phyloP scores from a whole-genome alignment of 1,139 yeast species.

The Lodderomyces theae region DNA sequence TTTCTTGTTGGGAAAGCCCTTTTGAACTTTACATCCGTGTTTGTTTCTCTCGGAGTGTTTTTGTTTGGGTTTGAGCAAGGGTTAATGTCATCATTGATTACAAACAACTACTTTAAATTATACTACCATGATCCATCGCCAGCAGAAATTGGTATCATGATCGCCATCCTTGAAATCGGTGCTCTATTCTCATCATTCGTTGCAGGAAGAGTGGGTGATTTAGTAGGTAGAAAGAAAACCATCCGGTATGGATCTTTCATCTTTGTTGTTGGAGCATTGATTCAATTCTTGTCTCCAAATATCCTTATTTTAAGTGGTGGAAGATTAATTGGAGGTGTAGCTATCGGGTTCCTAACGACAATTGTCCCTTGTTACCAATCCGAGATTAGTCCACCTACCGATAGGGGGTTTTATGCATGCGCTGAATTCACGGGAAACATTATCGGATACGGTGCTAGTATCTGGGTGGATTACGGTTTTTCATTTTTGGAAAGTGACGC shows the following conservation, averaged over 20 bases:
- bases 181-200: slow-evolving; percentile 75
- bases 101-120: slow-evolving; percentile 68
- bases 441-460: slow-evolving; percentile 79
- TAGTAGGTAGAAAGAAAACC: slow-evolving; percentile 75
- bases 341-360: slow-evolving; percentile 87
- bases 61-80: slow-evolving; percentile 66
- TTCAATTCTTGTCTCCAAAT: slow-evolving; percentile 58
- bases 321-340: slow-evolving; percentile 78
- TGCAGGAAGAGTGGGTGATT: slow-evolving; percentile 78
- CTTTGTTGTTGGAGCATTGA: slow-evolving; percentile 75
- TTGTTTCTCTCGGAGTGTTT: slow-evolving; percentile 58
- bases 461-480: slow-evolving; percentile 88
- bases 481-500: slow-evolving; percentile 51
- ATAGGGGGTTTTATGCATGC: slow-evolving; percentile 85
- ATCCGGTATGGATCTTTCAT: slow-evolving; percentile 79
- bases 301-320: slow-evolving; percentile 59
- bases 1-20: slow-evolving; percentile 53
- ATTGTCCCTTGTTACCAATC: slow-evolving; percentile 94
- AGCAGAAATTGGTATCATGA: slow-evolving; percentile 49
- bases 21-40: slow-evolving; percentile 55
- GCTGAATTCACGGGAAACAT: slow-evolving; percentile 92
- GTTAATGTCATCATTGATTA: slow-evolving; percentile 56
- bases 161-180: slow-evolving; percentile 62
- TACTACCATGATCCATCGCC: slow-evolving; percentile 69
- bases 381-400: slow-evolving; percentile 87